Evolutionary conservation across 805 yeast genomes (phyloP).

Genomic region (Starmerella apis): DNA sequence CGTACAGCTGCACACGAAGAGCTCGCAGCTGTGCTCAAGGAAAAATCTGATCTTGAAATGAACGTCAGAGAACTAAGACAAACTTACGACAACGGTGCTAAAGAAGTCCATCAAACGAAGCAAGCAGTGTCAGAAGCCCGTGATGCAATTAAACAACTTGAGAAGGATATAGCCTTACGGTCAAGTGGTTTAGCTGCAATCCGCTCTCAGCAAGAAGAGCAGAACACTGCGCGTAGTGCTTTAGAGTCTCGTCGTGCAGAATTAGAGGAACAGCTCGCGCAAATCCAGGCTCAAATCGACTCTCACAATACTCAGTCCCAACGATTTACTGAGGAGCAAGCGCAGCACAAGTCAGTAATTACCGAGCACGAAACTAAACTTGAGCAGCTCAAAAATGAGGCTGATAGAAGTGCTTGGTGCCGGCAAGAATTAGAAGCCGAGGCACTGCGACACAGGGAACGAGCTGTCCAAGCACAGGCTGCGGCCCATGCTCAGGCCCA

Average conservation of each 20-base stretch:
- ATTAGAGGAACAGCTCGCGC: slow-evolving; percentile 26
- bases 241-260: slow-evolving; percentile 10
- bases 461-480: slow-evolving; percentile 14
- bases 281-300: slow-evolving; percentile 11
- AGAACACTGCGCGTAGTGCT: not conserved
- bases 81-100: slow-evolving; percentile 68
- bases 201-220: slow-evolving; percentile 22
- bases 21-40: slow-evolving; percentile 51
- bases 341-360: slow-evolving; percentile 5
- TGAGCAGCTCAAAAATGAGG: slow-evolving; percentile 6
- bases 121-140: slow-evolving; percentile 45
- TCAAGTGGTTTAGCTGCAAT: slow-evolving; percentile 25
- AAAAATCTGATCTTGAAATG: slow-evolving; percentile 62
- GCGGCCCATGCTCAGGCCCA: slow-evolving; percentile 2
- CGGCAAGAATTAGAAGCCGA: slow-evolving; percentile 20
- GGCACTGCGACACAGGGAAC: slow-evolving; percentile 15
- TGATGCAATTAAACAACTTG: slow-evolving; percentile 38
- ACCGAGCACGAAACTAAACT: slow-evolving; percentile 10
- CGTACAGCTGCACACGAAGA: slow-evolving; percentile 53
- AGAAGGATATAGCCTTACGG: slow-evolving; percentile 25
- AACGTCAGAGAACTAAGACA: slow-evolving; percentile 56
- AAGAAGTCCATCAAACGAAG: slow-evolving; percentile 66
- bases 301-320: slow-evolving; percentile 6
- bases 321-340: slow-evolving; percentile 3
- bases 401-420: slow-evolving; percentile 12